Conservation (phyloP, 768 basidiomycete genomes). For the Lyophyllum semitale region DNA sequence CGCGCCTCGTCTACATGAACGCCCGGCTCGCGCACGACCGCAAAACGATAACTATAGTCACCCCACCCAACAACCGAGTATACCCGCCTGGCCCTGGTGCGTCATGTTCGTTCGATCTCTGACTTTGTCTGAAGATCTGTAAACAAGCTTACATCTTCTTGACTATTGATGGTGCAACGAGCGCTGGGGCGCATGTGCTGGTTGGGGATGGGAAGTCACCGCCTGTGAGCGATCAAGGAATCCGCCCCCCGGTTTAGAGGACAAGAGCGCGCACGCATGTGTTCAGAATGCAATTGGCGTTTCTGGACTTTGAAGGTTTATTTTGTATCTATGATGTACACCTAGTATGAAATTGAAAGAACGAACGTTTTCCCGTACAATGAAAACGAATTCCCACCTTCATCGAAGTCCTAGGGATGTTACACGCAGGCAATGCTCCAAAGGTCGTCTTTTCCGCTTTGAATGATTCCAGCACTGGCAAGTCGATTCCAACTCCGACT, state of each 20-base stretch:
- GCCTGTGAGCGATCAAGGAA: slow-evolving; percentile 35
- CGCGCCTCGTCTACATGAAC: slow-evolving; percentile 37
- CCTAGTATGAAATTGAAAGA: too few relatives aligned
- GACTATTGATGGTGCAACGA: slow-evolving; percentile 34
- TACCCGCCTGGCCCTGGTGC: slow-evolving; percentile 30
- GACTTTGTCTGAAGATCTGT: background rate
- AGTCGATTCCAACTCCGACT: too few relatives aligned
- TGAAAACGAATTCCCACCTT: too few relatives aligned
- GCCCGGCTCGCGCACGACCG: slow-evolving; percentile 30
- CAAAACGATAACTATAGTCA: slow-evolving; percentile 33
- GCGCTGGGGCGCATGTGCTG: slow-evolving; percentile 35
- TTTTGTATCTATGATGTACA: too few relatives aligned
- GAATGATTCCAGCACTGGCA: too few relatives aligned
- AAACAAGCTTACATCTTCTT: slow-evolving; percentile 28
- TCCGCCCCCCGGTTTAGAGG: slow-evolving; percentile 14
- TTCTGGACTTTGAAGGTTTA: too few relatives aligned
- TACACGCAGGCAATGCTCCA: too few relatives aligned
- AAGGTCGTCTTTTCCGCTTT: too few relatives aligned
- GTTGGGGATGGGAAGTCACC: slow-evolving; percentile 39
- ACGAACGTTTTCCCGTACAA: too few relatives aligned
- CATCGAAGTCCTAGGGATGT: too few relatives aligned
- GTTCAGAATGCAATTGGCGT: too few relatives aligned
- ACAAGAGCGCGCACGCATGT: too few relatives aligned
- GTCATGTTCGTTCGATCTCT: background rate
- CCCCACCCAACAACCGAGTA: slow-evolving; percentile 36